Percentiles rank a stretch among this genome's conserved stretches.
These are phyloP conservation scores for Ganoderma resinaceum DNA, from an alignment of 1,284 basidiomycete genomes.

Conservation along the genomic window DNA sequence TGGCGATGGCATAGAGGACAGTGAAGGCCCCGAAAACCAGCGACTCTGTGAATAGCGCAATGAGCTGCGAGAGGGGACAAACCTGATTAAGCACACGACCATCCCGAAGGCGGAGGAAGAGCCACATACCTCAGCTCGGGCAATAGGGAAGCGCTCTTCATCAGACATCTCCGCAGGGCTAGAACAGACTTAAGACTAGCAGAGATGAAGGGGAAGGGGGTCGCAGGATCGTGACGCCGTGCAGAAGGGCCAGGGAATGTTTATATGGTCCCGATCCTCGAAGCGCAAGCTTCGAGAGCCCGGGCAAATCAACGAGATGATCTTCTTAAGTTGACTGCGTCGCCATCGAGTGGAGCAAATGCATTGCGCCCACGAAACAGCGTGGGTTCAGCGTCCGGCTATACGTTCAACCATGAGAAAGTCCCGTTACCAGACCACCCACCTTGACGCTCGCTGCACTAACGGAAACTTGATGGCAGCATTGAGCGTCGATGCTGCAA, in stretches of 20 bases:
- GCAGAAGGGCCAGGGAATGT: background rate
- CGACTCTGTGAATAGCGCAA: constrained; percentile 29
- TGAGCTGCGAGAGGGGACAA: constrained; percentile 9
- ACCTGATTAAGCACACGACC: background rate
- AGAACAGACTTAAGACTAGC: constrained; percentile 10
- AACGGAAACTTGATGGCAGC: background rate
- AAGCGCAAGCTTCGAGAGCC: background rate
- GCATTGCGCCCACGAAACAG: background rate
- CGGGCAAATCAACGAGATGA: background rate
- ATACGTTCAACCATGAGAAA: background rate
- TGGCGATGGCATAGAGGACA: constrained; percentile 29
- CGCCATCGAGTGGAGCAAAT: background rate
- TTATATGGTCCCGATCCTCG: constrained; percentile 4
- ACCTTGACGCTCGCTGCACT: background rate
- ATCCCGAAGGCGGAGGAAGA: background rate
- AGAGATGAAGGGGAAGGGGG: constrained; percentile 9
- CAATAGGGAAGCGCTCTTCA: constrained; percentile 16
- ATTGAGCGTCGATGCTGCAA: background rate
- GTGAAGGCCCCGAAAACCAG: constrained; percentile 31
- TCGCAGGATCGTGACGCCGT: background rate
- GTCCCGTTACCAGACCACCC: background rate
- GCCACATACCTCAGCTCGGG: constrained; percentile 17
- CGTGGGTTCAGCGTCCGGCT: background rate
- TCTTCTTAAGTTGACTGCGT: background rate
- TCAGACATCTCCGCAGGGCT: constrained; percentile 20